Percentiles rank a stretch among this genome's conserved stretches.
phyloP scores from a whole-genome alignment of 1,139 yeast genomes.

The Nakaseomyces bracarensis region DNA sequence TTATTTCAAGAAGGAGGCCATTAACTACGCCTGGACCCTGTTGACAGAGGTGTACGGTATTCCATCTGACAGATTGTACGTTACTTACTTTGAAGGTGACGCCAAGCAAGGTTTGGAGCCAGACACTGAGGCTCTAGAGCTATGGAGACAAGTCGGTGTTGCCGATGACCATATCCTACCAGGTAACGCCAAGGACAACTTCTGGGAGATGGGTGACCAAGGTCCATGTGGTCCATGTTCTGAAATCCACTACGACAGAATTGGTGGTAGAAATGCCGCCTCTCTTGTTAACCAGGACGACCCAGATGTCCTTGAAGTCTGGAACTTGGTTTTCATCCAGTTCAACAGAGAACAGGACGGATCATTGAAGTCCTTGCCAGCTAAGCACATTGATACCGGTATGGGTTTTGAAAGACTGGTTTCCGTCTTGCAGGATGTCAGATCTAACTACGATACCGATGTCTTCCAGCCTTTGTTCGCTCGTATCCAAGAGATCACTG shows the following conservation, averaged over 20 bases:
- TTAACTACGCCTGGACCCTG: constrained; percentile 81
- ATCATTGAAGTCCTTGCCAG: constrained; percentile 75
- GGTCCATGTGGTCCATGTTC: constrained; percentile 99
- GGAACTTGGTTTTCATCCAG: constrained; percentile 97
- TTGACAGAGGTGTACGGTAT: constrained; percentile 78
- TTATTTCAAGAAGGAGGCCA: constrained; percentile 91
- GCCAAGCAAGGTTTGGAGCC: constrained; percentile 75
- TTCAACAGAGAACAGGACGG: constrained; percentile 88
- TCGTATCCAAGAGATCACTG: constrained; percentile 84
- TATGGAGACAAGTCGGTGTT: constrained; percentile 85
- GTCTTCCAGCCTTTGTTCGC: constrained; percentile 84
- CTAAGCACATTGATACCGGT: constrained; percentile 95
- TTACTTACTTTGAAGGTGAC: constrained; percentile 94
- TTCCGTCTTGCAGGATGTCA: constrained; percentile 81
- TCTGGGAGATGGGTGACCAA: constrained; percentile 99
- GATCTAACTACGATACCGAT: constrained; percentile 93
- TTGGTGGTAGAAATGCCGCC: constrained; percentile 95
- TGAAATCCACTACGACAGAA: constrained; percentile 93
- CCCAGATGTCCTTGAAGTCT: constrained; percentile 92
- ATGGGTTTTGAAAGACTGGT: constrained; percentile 98
- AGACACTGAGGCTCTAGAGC: constrained; percentile 83
- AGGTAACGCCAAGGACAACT: constrained; percentile 83
- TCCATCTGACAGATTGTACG: constrained; percentile 72
- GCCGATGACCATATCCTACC: constrained; percentile 87
- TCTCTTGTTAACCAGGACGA: constrained; percentile 87